Conservation (phyloP, 176 grass and related monocot genomes). For the Otatea glauca region DNA sequence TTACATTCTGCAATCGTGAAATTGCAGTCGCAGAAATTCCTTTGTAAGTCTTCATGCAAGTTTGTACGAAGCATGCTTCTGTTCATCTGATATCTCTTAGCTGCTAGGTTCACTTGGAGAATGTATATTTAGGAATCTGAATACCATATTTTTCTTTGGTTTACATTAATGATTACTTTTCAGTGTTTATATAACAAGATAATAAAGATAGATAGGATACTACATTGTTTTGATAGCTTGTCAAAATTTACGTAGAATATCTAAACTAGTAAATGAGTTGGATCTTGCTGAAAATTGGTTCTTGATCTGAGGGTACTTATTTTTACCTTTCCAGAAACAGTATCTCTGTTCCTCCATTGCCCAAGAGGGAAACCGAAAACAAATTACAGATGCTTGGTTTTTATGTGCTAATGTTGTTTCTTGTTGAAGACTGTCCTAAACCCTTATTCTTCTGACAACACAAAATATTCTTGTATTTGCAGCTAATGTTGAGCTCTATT, state of each 20-base stretch:
- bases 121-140: background rate
- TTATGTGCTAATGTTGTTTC: background rate
- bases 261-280: constrained; percentile 20
- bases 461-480: constrained; percentile 31
- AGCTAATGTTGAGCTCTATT: constrained; percentile 86
- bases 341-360: background rate
- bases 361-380: background rate
- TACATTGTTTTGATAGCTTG: background rate
- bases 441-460: constrained; percentile 33
- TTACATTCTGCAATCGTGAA: background rate
- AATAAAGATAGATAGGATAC: background rate
- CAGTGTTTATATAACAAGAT: background rate
- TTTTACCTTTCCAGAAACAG: background rate
- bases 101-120: constrained; percentile 14
- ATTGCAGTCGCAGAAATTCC: constrained; percentile 7
- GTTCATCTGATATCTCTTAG: background rate
- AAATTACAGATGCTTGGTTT: constrained; percentile 3
- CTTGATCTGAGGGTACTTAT: background rate
- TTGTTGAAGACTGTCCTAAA: background rate
- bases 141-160: constrained; percentile 8
- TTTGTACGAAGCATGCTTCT: constrained; percentile 1
- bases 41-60: background rate
- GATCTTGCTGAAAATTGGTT: constrained; percentile 16
- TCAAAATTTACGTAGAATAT: background rate
- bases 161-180: constrained; percentile 8